phyloP scores from a whole-genome alignment of 176 grass and related monocot genomes.

The Coix lacrymajobi region DNA sequence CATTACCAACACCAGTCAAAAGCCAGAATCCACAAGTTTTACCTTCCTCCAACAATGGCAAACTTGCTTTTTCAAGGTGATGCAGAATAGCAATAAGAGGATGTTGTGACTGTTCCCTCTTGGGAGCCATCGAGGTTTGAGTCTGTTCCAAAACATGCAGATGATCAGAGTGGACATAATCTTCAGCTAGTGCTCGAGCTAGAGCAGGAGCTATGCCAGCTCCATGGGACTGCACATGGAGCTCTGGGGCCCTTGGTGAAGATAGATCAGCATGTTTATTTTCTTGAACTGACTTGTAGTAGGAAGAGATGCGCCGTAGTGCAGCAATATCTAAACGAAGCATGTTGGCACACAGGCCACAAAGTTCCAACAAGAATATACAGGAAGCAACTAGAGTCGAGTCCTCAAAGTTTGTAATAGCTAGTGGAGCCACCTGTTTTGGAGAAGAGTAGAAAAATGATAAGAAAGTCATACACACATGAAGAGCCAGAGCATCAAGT shows the following conservation, averaged over 20 bases:
- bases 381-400: slow-evolving; percentile 76
- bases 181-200: slow-evolving; percentile 84
- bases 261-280: slow-evolving; percentile 42
- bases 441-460: slow-evolving; percentile 20
- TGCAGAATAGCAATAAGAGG: slow-evolving; percentile 70
- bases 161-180: slow-evolving; percentile 83
- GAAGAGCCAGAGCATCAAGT: slow-evolving; percentile 23
- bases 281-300: slow-evolving; percentile 52
- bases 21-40: slow-evolving; percentile 89
- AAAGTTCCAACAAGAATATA: slow-evolving; percentile 85
- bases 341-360: slow-evolving; percentile 84
- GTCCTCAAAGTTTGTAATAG: slow-evolving; percentile 88
- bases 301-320: slow-evolving; percentile 72
- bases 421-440: slow-evolving; percentile 76
- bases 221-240: slow-evolving; percentile 49
- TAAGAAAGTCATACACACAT: not conserved
- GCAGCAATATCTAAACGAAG: slow-evolving; percentile 92
- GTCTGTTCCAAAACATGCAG: slow-evolving; percentile 66
- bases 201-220: slow-evolving; percentile 54
- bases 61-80: slow-evolving; percentile 81
- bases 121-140: slow-evolving; percentile 33
- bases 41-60: slow-evolving; percentile 68
- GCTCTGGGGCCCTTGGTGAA: slow-evolving; percentile 34
- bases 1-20: slow-evolving; percentile 67
- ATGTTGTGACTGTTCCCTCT: slow-evolving; percentile 44